These are phyloP conservation scores for Penicillium nucicola DNA, from an alignment of 495 filamentous ascomycete species.

Conservation along the genomic window DNA sequence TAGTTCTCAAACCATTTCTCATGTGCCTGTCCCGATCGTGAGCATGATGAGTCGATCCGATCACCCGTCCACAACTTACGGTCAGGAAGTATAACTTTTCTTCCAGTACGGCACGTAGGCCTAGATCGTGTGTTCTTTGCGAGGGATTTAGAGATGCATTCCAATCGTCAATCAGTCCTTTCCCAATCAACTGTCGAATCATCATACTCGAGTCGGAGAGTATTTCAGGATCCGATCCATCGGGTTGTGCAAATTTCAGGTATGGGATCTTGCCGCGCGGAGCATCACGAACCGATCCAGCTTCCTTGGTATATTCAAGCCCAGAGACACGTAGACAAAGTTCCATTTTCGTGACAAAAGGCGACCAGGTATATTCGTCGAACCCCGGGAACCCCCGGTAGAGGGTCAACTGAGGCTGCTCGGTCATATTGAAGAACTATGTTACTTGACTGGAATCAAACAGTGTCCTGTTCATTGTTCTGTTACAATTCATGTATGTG, in stretches of 20 bases:
- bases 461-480: no score
- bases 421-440: no score
- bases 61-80: slow-evolving; percentile 21
- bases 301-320: slow-evolving; percentile 42
- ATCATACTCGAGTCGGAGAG: slow-evolving; percentile 56
- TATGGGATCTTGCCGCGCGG: slow-evolving; percentile 64
- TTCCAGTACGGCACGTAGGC: slow-evolving; percentile 53
- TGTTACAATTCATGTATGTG: no score
- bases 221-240: slow-evolving; percentile 6
- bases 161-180: slow-evolving; percentile 43
- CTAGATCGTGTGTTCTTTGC: slow-evolving; percentile 47
- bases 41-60: background rate
- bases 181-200: slow-evolving; percentile 35
- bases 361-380: slow-evolving; percentile 54
- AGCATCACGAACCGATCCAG: slow-evolving; percentile 39
- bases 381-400: slow-evolving; percentile 49
- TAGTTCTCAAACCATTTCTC: slow-evolving; percentile 58
- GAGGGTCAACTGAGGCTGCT: slow-evolving; percentile 15
- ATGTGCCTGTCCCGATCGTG: slow-evolving; percentile 9
- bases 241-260: slow-evolving; percentile 13
- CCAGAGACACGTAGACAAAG: slow-evolving; percentile 54
- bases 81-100: slow-evolving; percentile 58
- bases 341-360: slow-evolving; percentile 65
- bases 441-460: no score
- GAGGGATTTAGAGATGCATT: slow-evolving; percentile 36